Percentiles rank a stretch among this genome's conserved stretches.
These are phyloP conservation scores for Tricholoma bakamatsutake DNA, from an alignment of 768 basidiomycete species.

Conservation along the genomic window DNA sequence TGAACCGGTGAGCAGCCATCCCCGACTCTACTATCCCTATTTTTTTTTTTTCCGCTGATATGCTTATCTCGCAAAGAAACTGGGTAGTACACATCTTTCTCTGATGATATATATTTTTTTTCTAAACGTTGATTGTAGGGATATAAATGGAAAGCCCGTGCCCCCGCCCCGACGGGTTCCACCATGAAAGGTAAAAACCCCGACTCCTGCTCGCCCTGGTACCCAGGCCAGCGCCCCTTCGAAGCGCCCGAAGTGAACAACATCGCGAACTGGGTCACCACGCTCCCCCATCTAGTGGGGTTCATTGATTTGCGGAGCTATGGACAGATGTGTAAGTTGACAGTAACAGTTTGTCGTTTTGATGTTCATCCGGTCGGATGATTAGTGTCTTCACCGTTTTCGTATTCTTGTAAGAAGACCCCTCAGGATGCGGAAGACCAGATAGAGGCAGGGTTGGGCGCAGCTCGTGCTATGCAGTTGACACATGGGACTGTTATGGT, in stretches of 20 bases:
- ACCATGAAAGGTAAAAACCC: slow-evolving; percentile 21
- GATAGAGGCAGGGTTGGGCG: slow-evolving; percentile 60
- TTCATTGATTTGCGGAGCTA: slow-evolving; percentile 79
- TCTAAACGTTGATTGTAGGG: slow-evolving; percentile 35
- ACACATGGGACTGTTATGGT: slow-evolving; percentile 48
- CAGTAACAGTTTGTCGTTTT: too few species aligned
- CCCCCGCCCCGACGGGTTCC: slow-evolving; percentile 12
- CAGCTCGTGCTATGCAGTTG: slow-evolving; percentile 42
- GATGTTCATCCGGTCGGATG: too few species aligned
- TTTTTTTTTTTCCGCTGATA: not conserved
- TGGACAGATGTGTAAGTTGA: slow-evolving; percentile 72
- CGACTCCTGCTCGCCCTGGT: slow-evolving; percentile 71
- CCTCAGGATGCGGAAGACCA: slow-evolving; percentile 67
- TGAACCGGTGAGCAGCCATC: slow-evolving; percentile 65
- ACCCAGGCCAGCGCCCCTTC: slow-evolving; percentile 69
- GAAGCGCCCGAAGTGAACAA: slow-evolving; percentile 73
- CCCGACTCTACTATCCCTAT: too few species aligned
- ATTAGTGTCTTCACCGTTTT: slow-evolving; percentile 80
- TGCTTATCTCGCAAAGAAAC: slow-evolving; percentile 37
- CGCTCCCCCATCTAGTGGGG: slow-evolving; percentile 45
- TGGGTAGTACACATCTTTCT: slow-evolving; percentile 35
- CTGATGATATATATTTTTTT: not conserved
- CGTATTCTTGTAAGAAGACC: slow-evolving; percentile 56
- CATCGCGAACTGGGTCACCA: slow-evolving; percentile 61
- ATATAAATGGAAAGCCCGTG: slow-evolving; percentile 56